phyloP scores from a whole-genome alignment of 208 protist species.

The Trypanosoma theileri region DNA sequence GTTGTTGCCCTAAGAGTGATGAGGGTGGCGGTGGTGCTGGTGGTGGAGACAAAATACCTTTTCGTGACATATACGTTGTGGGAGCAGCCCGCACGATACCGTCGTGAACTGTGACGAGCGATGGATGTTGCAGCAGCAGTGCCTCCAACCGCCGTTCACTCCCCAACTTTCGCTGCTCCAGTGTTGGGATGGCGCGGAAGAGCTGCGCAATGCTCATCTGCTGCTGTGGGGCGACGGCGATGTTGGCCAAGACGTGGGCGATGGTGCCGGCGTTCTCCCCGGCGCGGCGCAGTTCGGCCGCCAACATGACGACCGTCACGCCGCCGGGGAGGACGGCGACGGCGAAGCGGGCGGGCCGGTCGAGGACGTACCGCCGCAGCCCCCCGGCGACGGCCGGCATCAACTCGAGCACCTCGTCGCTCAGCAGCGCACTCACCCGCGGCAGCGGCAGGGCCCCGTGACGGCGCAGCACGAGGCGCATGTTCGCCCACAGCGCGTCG shows the following conservation, averaged over 20 bases:
- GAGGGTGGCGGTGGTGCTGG: background rate
- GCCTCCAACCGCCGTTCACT: conserved; percentile 21
- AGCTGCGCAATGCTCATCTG: conserved; percentile 27
- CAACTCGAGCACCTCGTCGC: conserved; percentile 58
- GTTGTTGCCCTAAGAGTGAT: too few species aligned
- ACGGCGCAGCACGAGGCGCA: conserved; percentile 26
- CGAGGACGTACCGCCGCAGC: conserved; percentile 33
- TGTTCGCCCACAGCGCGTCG: conserved; percentile 5
- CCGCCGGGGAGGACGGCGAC: conserved; percentile 38
- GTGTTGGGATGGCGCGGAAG: conserved; percentile 16
- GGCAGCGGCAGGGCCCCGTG: conserved; percentile 66
- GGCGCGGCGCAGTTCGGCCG: conserved; percentile 12
- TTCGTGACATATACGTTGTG: conserved; percentile 13
- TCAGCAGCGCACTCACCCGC: conserved; percentile 47
- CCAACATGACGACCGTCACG: conserved; percentile 41
- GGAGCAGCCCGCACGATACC: conserved; percentile 16
- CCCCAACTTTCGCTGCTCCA: conserved; percentile 27
- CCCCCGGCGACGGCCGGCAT: conserved; percentile 35
- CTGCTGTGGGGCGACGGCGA: conserved; percentile 33
- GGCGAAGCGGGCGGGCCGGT: conserved; percentile 22
- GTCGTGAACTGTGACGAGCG: conserved; percentile 17
- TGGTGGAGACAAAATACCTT: background rate
- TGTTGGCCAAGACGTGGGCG: conserved; percentile 35
- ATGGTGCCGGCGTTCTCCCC: conserved; percentile 13
- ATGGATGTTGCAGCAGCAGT: conserved; percentile 25